A percentile compares a stretch with the other conserved stretches of the same genome.
These are phyloP conservation scores for Linanthus parryae DNA, from an alignment of 148 eudicot genomes.

Conservation along the genomic window DNA sequence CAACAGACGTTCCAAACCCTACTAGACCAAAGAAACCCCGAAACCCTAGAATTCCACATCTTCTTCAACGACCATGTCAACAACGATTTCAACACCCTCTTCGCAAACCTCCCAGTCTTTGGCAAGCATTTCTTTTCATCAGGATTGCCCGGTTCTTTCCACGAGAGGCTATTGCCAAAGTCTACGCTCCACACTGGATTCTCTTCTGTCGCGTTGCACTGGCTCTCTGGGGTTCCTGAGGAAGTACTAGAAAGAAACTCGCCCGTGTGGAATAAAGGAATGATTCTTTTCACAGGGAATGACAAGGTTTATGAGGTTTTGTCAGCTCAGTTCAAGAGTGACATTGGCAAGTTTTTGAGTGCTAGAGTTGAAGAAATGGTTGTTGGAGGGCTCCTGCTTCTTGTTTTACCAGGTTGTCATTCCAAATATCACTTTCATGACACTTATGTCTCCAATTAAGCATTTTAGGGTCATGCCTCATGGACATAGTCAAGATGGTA, in stretches of 20 bases:
- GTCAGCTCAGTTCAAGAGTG: slow-evolving; percentile 11
- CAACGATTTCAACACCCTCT: slow-evolving; percentile 19
- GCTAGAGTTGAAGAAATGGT: slow-evolving; percentile 20
- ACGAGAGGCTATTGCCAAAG: slow-evolving; percentile 12
- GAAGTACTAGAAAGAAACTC: neutral
- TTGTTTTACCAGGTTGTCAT: slow-evolving; percentile 4
- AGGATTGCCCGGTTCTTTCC: slow-evolving; percentile 11
- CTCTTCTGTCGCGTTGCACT: slow-evolving; percentile 15
- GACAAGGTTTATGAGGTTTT: slow-evolving; percentile 17
- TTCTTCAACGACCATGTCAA: slow-evolving; percentile 10
- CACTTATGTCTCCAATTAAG: neutral
- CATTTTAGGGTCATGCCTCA: slow-evolving; percentile 14
- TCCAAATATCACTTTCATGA: neutral
- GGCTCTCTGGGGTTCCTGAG: slow-evolving; percentile 17
- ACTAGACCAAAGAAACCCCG: neutral
- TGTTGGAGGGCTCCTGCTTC: slow-evolving; percentile 17
- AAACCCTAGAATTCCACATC: slow-evolving; percentile 8
- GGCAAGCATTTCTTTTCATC: neutral
- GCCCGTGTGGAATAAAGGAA: slow-evolving; percentile 19
- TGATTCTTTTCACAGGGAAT: slow-evolving; percentile 8
- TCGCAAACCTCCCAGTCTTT: slow-evolving; percentile 1
- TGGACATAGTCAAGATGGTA: slow-evolving; percentile 21
- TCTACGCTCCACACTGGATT: slow-evolving; percentile 9
- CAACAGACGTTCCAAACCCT: neutral
- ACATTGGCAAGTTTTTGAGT: slow-evolving; percentile 11